Evolutionary conservation across 2,329 filamentous ascomycete genomes (phyloP), one percentile per base, ranked within the genome.

Genomic region (Pestalotiopsis sp.): DNA sequence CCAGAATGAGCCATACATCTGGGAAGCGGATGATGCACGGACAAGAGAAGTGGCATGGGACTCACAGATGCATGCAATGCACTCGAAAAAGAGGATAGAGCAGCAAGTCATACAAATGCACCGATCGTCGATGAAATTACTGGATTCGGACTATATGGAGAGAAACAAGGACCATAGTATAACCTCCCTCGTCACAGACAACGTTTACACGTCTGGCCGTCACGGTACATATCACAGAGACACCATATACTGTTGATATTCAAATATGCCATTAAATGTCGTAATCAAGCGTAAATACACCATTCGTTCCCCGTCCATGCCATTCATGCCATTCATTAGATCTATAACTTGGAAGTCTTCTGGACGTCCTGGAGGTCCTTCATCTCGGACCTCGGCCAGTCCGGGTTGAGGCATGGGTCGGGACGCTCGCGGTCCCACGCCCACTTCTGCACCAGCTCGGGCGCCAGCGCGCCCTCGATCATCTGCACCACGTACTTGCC

Each of bases 401-500:
- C 87, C 7, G 84, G 81, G 73, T 88, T 89, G 12, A 82, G 73
- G 2, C 81, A 78, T 3, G 82, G 76, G 72, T 89, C 85, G 2
- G 89, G 87, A 25, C 87, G 79, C 74, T 88, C 85, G 13, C 89
- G 83, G 75, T 91, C 88, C 87, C 87, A 89, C 4, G 85, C 85
- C 87, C 87, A 89, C 72, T 83, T 84, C 65, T 78, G 73, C 62
- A 74, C 73, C 68, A 88, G 73, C 66, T 84, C 83, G 0, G 81
- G 72, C 6, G 80, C 76, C 20, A 89, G 75, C 14, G 77, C 71
- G 13, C 78, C 84, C 72, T 84, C 85, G 36, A 83, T 78, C 89
- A 86, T 86, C 73, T 88, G 84, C n/a, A 84, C 75, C 36, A 90
- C 82, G 72, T 92, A 92, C 72, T 86, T 87, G 4, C 90, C 90